These are phyloP conservation scores for Flaveria linearis DNA, from an alignment of 129 eudicot species.

Conservation along the genomic window DNA sequence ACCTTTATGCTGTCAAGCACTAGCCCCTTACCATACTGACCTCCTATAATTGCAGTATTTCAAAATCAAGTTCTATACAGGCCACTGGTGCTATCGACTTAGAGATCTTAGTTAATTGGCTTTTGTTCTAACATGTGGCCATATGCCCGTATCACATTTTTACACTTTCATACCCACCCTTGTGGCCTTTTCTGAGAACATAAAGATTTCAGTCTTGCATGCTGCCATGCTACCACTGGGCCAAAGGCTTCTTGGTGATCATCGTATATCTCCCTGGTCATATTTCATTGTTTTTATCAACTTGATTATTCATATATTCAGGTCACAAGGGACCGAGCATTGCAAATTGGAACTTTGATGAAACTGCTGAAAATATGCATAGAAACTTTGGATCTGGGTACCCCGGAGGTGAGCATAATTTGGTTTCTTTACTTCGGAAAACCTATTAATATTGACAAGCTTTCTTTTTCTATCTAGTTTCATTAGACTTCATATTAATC, in stretches of 20 bases:
- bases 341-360: slow-evolving; percentile 79
- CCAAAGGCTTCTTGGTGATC: slow-evolving; percentile 15
- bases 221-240: slow-evolving; percentile 2
- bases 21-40: not conserved
- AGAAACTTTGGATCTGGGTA: slow-evolving; percentile 91
- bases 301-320: slow-evolving; percentile 24
- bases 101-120: not conserved
- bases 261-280: slow-evolving; percentile 4
- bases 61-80: not conserved
- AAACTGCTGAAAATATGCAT: slow-evolving; percentile 80
- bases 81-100: not conserved
- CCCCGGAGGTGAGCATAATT: slow-evolving; percentile 68
- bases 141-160: not conserved
- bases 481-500: not conserved
- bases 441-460: slow-evolving; percentile 4
- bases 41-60: not conserved
- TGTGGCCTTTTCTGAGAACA: not conserved
- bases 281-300: not conserved
- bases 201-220: not conserved
- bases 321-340: slow-evolving; percentile 94
- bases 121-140: not conserved
- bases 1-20: not conserved
- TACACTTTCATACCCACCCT: not conserved
- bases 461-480: not conserved
- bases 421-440: slow-evolving; percentile 3